Conservation (phyloP, 1,284 basidiomycete species). For the Austroboletus niveus region DNA sequence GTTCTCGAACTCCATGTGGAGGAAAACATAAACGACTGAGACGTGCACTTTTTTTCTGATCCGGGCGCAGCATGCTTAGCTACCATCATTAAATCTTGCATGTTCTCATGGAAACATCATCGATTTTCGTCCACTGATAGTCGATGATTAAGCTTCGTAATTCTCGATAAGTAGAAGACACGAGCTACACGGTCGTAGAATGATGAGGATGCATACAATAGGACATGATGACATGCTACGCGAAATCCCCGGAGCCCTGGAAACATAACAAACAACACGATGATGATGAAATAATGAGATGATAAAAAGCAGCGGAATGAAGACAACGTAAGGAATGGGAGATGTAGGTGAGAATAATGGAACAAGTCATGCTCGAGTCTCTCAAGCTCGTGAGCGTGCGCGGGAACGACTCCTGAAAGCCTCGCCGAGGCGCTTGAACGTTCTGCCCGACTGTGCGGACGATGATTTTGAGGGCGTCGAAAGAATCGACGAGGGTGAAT, state of each 20-base stretch:
- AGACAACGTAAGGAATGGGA: slow-evolving; percentile 15
- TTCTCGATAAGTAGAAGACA: neutral
- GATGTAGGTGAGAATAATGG: slow-evolving; percentile 4
- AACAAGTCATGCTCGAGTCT: slow-evolving; percentile 4
- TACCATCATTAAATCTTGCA: slow-evolving; percentile 19
- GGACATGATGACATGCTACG: neutral
- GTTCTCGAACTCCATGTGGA: slow-evolving; percentile 1
- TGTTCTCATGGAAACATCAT: slow-evolving; percentile 9
- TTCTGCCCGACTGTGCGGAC: slow-evolving; percentile 22
- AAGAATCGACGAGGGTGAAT: slow-evolving; percentile 27
- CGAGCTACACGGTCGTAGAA: slow-evolving; percentile 5
- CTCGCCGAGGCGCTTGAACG: slow-evolving; percentile 21
- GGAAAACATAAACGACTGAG: neutral
- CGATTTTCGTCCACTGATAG: neutral
- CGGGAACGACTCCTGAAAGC: slow-evolving; percentile 22
- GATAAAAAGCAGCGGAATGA: slow-evolving; percentile 9
- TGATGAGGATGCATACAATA: slow-evolving; percentile 14
- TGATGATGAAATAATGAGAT: slow-evolving; percentile 18
- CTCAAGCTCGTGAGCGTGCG: slow-evolving; percentile 23
- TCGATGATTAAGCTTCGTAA: slow-evolving; percentile 19
- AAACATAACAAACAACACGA: neutral
- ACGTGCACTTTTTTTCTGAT: neutral
- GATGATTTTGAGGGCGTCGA: slow-evolving; percentile 21
- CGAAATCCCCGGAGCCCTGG: neutral
- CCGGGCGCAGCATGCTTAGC: slow-evolving; percentile 2